Evolutionary conservation across 129 eudicot genomes (phyloP).

Genomic region (Flaveria trinervia): DNA sequence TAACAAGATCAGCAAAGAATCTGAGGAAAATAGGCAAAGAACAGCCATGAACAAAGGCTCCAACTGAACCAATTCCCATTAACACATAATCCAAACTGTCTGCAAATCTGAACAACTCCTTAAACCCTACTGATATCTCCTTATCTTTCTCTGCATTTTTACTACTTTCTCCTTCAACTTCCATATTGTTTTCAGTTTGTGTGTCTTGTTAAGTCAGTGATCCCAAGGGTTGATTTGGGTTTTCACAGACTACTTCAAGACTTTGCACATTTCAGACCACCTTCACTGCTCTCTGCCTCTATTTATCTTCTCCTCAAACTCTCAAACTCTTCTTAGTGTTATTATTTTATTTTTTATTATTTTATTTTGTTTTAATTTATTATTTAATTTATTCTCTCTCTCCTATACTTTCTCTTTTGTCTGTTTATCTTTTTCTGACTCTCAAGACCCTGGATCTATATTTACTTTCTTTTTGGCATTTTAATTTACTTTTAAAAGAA

Average conservation of each 20-base stretch:
- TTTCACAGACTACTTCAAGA: constrained; percentile 66
- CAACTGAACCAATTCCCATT: constrained; percentile 83
- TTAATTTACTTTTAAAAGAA: background rate
- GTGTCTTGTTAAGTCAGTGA: constrained; percentile 23
- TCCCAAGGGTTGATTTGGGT: constrained; percentile 43
- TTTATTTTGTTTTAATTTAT: background rate
- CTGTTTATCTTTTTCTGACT: constrained; percentile 38
- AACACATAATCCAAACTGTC: constrained; percentile 77
- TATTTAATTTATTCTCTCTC: background rate
- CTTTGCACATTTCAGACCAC: constrained; percentile 82
- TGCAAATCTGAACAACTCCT: constrained; percentile 87
- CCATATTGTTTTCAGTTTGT: constrained; percentile 33
- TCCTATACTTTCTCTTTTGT: constrained; percentile 36
- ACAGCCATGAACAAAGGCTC: constrained; percentile 97
- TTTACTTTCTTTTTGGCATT: constrained; percentile 12
- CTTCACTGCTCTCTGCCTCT: constrained; percentile 62
- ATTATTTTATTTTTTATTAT: constrained; percentile 24
- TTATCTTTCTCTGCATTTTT: constrained; percentile 36
- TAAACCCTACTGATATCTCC: constrained; percentile 46
- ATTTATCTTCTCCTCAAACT: constrained; percentile 57
- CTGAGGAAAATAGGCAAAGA: constrained; percentile 82
- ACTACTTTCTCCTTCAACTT: constrained; percentile 33
- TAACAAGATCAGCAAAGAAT: constrained; percentile 89
- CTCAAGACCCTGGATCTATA: constrained; percentile 24
- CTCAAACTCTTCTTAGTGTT: constrained; percentile 54